These are phyloP conservation scores for Epichloe festucae DNA, from an alignment of 2,329 filamentous ascomycete genomes.

Conservation along the genomic window DNA sequence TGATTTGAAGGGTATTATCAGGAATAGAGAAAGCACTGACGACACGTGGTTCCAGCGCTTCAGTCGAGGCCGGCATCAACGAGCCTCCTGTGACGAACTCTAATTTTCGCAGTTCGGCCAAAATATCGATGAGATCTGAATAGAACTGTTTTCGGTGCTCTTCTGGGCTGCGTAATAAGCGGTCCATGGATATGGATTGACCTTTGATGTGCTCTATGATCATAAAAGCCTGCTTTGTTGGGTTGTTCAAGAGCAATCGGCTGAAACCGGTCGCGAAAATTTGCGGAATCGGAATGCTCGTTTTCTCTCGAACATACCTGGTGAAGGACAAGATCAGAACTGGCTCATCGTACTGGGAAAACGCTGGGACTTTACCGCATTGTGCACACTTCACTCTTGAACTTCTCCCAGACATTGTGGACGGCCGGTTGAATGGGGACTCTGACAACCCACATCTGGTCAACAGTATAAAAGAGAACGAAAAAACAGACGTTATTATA, in stretches of 20 bases:
- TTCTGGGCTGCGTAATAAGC: background rate
- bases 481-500: background rate
- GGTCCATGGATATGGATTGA: background rate
- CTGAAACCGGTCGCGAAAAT: background rate
- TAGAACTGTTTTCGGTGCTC: background rate
- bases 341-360: too few species aligned
- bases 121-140: background rate
- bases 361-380: background rate
- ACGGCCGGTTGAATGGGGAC: background rate
- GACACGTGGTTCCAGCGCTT: background rate
- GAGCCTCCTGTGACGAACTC: background rate
- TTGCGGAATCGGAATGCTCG: background rate
- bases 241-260: background rate
- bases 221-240: background rate
- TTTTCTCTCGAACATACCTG: background rate
- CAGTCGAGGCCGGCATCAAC: background rate
- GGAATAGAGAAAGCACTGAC: background rate
- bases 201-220: background rate
- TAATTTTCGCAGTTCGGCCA: background rate
- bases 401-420: background rate
- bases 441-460: background rate
- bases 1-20: background rate
- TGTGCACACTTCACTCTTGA: background rate
- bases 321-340: background rate
- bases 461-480: background rate